Percentiles rank a stretch among this genome's conserved stretches.
phyloP scores from a whole-genome alignment of 2,329 filamentous ascomycete genomes.

The Cladobotryum mycophilum region DNA sequence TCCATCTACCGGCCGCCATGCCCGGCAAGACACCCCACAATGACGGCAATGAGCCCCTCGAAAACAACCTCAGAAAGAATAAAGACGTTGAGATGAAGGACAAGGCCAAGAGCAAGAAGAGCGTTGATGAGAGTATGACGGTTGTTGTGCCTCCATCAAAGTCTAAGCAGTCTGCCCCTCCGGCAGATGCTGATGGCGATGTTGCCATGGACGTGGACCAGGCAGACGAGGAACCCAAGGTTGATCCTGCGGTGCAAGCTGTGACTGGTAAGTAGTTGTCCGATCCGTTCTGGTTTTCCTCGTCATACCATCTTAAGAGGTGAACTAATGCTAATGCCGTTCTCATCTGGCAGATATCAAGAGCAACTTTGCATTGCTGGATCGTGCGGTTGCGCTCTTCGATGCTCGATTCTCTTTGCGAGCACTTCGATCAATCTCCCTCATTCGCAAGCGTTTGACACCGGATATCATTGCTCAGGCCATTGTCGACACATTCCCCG shows the following conservation, averaged over 20 bases:
- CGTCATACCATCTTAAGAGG: not conserved
- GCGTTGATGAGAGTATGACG: slow-evolving; percentile 74
- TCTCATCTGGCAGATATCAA: slow-evolving; percentile 69
- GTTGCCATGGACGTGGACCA: slow-evolving; percentile 60
- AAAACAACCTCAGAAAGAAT: slow-evolving; percentile 60
- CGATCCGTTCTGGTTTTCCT: slow-evolving; percentile 17
- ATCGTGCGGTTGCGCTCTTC: slow-evolving; percentile 86
- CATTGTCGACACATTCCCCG: slow-evolving; percentile 73
- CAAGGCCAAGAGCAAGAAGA: slow-evolving; percentile 61
- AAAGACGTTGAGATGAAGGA: slow-evolving; percentile 69
- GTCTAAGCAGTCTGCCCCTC: slow-evolving; percentile 51
- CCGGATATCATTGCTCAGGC: slow-evolving; percentile 74
- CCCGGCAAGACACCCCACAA: slow-evolving; percentile 67
- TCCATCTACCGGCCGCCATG: slow-evolving; percentile 40
- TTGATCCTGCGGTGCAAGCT: slow-evolving; percentile 55
- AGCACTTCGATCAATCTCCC: slow-evolving; percentile 90
- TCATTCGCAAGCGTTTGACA: slow-evolving; percentile 84
- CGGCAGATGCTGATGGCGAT: slow-evolving; percentile 60
- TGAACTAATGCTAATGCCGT: not conserved
- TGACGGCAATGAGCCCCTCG: slow-evolving; percentile 63
- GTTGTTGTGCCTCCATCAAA: slow-evolving; percentile 72
- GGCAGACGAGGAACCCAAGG: slow-evolving; percentile 49
- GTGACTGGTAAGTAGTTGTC: slow-evolving; percentile 46
- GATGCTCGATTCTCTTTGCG: slow-evolving; percentile 92
- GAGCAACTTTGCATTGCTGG: slow-evolving; percentile 84